phyloP scores from a whole-genome alignment of 345 rosid genomes.

The Citrus medica region DNA sequence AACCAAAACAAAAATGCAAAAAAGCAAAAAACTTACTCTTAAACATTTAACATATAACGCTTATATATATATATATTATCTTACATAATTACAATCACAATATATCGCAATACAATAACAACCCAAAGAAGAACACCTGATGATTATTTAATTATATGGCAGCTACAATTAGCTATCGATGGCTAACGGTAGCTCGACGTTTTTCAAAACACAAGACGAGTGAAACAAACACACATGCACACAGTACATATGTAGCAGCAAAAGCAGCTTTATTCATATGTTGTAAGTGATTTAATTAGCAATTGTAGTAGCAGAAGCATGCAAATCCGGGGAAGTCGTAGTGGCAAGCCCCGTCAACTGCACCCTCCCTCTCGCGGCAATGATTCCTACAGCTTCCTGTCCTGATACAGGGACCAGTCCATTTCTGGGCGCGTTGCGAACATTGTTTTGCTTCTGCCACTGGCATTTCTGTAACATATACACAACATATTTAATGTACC shows the following conservation, averaged over 20 bases:
- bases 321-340: not conserved
- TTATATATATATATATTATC: too few relatives aligned
- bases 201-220: not conserved
- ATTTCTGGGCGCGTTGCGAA: not conserved
- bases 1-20: too few relatives aligned
- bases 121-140: not conserved
- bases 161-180: not conserved
- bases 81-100: too few relatives aligned
- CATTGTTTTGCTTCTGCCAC: not conserved
- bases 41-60: too few relatives aligned
- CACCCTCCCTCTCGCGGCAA: not conserved
- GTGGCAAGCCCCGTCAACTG: not conserved
- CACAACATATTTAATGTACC: not conserved
- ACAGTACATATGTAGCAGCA: not conserved
- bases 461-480: not conserved
- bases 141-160: not conserved
- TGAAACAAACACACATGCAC: not conserved
- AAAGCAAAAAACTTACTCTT: too few relatives aligned
- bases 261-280: not conserved
- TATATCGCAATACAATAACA: not conserved
- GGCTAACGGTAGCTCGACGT: not conserved
- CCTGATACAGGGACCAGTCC: not conserved
- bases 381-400: not conserved
- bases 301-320: not conserved
- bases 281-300: not conserved